phyloP scores from a whole-genome alignment of 2,329 filamentous ascomycete genomes.

The Diaporthe nobilis region DNA sequence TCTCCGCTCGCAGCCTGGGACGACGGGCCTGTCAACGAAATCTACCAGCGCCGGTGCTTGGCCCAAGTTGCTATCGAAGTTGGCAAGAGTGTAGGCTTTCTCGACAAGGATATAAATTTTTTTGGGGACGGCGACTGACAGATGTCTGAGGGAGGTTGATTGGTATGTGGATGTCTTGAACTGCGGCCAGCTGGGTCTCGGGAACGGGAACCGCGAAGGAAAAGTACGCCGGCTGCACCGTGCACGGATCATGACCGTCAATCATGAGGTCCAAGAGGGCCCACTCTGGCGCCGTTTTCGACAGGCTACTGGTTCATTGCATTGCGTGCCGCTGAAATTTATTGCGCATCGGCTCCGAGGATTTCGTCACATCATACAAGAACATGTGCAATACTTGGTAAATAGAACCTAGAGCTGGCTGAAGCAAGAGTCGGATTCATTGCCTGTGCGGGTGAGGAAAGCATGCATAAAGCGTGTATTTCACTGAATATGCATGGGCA shows the following conservation, averaged over 20 bases:
- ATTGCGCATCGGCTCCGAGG: slow-evolving; percentile 1
- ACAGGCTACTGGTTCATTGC: slow-evolving; percentile 1
- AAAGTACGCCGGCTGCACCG: slow-evolving; percentile 26
- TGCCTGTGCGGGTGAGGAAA: background rate
- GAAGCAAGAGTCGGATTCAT: background rate
- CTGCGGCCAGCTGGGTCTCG: slow-evolving; percentile 28
- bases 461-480: background rate
- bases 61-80: background rate
- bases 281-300: slow-evolving; percentile 32
- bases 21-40: slow-evolving; percentile 1
- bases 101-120: background rate
- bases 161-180: slow-evolving; percentile 26
- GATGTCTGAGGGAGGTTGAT: slow-evolving; percentile 29
- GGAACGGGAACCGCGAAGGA: background rate
- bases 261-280: slow-evolving; percentile 15
- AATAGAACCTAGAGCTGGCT: background rate
- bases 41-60: background rate
- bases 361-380: background rate
- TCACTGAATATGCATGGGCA: background rate
- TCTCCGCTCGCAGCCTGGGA: background rate
- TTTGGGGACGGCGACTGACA: slow-evolving; percentile 7
- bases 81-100: background rate
- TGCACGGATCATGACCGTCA: slow-evolving; percentile 28
- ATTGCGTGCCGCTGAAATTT: background rate
- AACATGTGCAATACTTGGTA: background rate